phyloP scores from a whole-genome alignment of 2,329 filamentous ascomycete genomes.

The Fusarium sp. region DNA sequence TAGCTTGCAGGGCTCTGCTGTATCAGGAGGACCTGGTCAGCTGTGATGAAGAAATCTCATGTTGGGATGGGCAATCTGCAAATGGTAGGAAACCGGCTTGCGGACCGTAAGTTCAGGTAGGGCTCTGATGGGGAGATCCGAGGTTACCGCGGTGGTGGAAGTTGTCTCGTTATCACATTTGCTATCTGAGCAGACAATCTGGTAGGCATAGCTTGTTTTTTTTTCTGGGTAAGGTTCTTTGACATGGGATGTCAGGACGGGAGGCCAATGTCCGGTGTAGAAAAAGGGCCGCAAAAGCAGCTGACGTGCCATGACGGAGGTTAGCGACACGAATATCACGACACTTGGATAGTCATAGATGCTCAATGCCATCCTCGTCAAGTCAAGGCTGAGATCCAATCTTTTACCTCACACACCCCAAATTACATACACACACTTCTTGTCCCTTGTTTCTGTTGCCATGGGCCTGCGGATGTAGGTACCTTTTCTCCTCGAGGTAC shows the following conservation, averaged over 20 bases:
- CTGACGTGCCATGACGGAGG: constrained; percentile 25
- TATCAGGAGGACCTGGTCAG: neutral
- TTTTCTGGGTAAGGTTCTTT: constrained; percentile 29
- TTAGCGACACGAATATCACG: constrained; percentile 21
- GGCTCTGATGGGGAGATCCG: constrained; percentile 23
- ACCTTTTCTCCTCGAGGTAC: constrained; percentile 39
- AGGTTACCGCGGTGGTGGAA: constrained; percentile 26
- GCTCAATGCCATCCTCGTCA: constrained; percentile 10
- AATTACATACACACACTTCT: neutral
- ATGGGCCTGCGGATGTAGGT: constrained; percentile 40
- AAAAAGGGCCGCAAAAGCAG: constrained; percentile 41
- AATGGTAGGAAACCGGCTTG: constrained; percentile 26
- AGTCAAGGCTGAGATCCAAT: constrained; percentile 19
- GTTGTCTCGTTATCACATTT: constrained; percentile 15
- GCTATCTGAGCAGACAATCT: neutral
- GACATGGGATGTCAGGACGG: constrained; percentile 20
- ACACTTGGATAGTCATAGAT: neutral
- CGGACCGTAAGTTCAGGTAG: constrained; percentile 14
- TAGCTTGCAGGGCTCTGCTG: constrained; percentile 8
- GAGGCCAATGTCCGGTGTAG: constrained; percentile 28
- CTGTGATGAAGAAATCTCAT: constrained; percentile 13
- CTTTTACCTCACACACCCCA: constrained; percentile 7
- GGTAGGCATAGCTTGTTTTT: constrained; percentile 10
- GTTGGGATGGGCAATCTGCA: constrained; percentile 16
- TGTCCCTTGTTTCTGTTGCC: constrained; percentile 15